These are phyloP conservation scores for Hypoxylon sp. DNA, from an alignment of 2,329 filamentous ascomycete species.

Conservation along the genomic window DNA sequence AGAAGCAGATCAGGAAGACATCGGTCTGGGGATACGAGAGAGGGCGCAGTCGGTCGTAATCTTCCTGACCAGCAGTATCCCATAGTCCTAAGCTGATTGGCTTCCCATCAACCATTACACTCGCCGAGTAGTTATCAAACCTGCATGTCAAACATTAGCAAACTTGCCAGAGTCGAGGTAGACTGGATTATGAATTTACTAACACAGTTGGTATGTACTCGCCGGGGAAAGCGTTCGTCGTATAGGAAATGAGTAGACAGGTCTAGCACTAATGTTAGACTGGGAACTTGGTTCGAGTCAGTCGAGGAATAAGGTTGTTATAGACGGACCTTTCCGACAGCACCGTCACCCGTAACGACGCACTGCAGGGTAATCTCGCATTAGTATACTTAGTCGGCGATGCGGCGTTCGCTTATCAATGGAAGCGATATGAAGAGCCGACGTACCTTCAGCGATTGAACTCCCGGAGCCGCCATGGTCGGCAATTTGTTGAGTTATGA, in stretches of 20 bases:
- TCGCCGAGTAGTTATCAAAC: conserved; percentile 99
- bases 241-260: conserved; percentile 99
- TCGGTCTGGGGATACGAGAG: conserved; percentile 99
- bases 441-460: conserved; percentile 91
- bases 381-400: conserved; percentile 55
- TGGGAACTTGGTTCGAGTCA: conserved; percentile 39
- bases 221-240: conserved; percentile 99
- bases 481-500: conserved; percentile 44
- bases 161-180: conserved; percentile 22
- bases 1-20: conserved; percentile 98
- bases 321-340: conserved; percentile 90
- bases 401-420: conserved; percentile 26
- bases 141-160: conserved; percentile 62
- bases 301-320: conserved; percentile 33
- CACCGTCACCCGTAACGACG: conserved; percentile 99
- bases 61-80: conserved; percentile 99
- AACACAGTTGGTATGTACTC: conserved; percentile 99
- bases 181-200: conserved; percentile 55
- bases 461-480: conserved; percentile 86
- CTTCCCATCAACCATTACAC: conserved; percentile 98
- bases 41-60: conserved; percentile 95
- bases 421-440: conserved; percentile 16
- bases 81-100: conserved; percentile 96
- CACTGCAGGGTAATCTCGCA: conserved; percentile 71
- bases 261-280: conserved; percentile 72